Conservation (phyloP, 176 grass and related monocot genomes). For the Saccharum officinarum region DNA sequence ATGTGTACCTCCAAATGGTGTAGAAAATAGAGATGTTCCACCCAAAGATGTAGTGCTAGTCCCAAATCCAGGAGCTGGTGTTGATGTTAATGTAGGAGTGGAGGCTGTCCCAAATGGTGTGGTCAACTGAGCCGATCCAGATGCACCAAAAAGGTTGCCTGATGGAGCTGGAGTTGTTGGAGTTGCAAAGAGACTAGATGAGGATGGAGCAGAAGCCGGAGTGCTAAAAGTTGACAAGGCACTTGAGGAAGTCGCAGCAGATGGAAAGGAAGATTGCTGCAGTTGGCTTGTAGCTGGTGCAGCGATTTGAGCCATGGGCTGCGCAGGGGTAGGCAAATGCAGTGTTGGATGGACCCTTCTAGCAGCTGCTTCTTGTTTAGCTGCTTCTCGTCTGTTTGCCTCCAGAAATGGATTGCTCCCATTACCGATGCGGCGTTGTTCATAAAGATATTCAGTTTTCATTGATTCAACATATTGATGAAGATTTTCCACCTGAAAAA, state of each 20-base stretch:
- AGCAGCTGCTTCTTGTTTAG: constrained; percentile 85
- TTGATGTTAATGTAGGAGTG: constrained; percentile 59
- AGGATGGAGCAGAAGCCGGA: constrained; percentile 55
- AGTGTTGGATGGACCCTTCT: constrained; percentile 93
- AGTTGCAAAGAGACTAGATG: constrained; percentile 73
- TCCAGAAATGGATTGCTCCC: constrained; percentile 92
- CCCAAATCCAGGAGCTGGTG: constrained; percentile 72
- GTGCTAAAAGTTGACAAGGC: constrained; percentile 55
- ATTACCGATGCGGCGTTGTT: constrained; percentile 56
- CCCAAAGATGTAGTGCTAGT: constrained; percentile 45
- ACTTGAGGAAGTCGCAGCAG: constrained; percentile 42
- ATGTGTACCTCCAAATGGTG: constrained; percentile 66
- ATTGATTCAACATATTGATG: constrained; percentile 87
- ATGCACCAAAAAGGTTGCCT: constrained; percentile 61
- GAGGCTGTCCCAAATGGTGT: constrained; percentile 82
- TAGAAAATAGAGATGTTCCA: constrained; percentile 70
- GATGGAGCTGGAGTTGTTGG: constrained; percentile 67
- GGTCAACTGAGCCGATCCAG: constrained; percentile 55
- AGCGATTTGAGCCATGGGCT: constrained; percentile 48
- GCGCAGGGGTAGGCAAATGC: constrained; percentile 70
- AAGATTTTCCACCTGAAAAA: constrained; percentile 90
- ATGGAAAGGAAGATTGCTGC: constrained; percentile 46
- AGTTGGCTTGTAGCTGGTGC: constrained; percentile 48
- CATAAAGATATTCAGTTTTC: constrained; percentile 77
- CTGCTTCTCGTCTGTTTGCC: constrained; percentile 87